Conservation (phyloP, 139 green algal genomes). For the Micractinium sp. region DNA sequence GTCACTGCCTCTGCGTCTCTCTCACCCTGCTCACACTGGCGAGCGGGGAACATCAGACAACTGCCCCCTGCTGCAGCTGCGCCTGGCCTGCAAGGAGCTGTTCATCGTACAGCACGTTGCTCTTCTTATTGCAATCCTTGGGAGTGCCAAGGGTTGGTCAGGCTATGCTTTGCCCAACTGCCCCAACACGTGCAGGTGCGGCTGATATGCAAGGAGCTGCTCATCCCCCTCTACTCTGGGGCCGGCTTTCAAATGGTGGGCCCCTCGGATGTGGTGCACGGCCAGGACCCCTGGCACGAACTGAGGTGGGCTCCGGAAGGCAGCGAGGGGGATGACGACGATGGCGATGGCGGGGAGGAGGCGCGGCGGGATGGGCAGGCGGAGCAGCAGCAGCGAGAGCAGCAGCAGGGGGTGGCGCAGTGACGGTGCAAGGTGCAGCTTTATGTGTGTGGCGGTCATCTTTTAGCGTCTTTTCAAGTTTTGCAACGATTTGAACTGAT, state of each 20-base stretch:
- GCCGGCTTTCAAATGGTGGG: conserved; percentile 39
- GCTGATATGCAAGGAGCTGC: conserved; percentile 69
- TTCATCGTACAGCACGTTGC: neutral
- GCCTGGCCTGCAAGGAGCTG: neutral
- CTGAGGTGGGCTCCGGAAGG: conserved; percentile 28
- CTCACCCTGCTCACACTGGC: neutral
- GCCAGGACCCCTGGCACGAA: conserved; percentile 66
- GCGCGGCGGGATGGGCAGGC: neutral
- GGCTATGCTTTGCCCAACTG: too few relatives aligned
- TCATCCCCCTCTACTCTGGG: conserved; percentile 32
- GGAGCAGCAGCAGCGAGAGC: neutral
- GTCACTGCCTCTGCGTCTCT: neutral
- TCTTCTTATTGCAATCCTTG: too few relatives aligned
- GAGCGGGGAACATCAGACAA: too few relatives aligned
- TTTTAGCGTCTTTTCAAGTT: too few relatives aligned
- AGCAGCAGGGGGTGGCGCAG: too few relatives aligned
- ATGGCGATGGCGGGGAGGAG: neutral
- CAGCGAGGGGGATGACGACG: neutral
- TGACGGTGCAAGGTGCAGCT: neutral
- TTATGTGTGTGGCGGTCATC: neutral
- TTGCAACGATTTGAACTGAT: too few relatives aligned
- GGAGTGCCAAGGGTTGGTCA: too few relatives aligned
- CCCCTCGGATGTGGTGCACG: conserved; percentile 62
- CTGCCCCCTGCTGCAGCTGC: too few relatives aligned
- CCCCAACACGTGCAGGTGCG: conserved; percentile 1